A percentile compares a stretch with the other conserved stretches of the same genome.
Conservation (phyloP, 1,139 yeast species). For the Debaryomycetaceae sp. region DNA sequence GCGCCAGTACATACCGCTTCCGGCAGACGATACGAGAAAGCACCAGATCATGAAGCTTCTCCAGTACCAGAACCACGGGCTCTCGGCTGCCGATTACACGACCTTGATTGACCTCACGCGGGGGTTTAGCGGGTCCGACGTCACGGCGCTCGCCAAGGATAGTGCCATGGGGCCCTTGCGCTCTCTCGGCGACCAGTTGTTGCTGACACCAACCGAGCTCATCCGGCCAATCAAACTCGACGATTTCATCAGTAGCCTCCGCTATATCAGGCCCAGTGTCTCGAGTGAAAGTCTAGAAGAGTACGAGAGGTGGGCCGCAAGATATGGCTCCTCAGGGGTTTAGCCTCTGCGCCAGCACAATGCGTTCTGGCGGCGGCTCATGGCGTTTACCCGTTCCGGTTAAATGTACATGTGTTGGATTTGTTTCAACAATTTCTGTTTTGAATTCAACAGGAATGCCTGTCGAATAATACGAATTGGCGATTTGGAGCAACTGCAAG, state of each 20-base stretch:
- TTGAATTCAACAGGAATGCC: background rate
- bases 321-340: conserved; percentile 92
- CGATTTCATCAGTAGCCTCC: conserved; percentile 77
- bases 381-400: background rate
- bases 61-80: conserved; percentile 70
- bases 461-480: background rate
- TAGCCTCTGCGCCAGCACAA: conserved; percentile 15
- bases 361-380: background rate
- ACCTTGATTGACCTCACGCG: conserved; percentile 61
- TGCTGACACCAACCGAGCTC: conserved; percentile 80
- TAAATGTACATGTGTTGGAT: background rate
- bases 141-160: conserved; percentile 93
- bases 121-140: conserved; percentile 90
- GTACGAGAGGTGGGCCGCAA: conserved; percentile 84
- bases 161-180: conserved; percentile 98
- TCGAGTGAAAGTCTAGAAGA: conserved; percentile 74
- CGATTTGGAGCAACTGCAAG: background rate
- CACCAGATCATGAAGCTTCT: conserved; percentile 71
- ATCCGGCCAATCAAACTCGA: conserved; percentile 74
- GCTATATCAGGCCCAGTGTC: conserved; percentile 88
- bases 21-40: conserved; percentile 78
- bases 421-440: background rate
- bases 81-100: conserved; percentile 61
- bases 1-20: conserved; percentile 91
- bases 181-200: conserved; percentile 81